A percentile compares a stretch with the other conserved stretches of the same genome.
Conservation (phyloP, 2,329 filamentous ascomycete species). For the Thermothelomyces thermophilus region DNA sequence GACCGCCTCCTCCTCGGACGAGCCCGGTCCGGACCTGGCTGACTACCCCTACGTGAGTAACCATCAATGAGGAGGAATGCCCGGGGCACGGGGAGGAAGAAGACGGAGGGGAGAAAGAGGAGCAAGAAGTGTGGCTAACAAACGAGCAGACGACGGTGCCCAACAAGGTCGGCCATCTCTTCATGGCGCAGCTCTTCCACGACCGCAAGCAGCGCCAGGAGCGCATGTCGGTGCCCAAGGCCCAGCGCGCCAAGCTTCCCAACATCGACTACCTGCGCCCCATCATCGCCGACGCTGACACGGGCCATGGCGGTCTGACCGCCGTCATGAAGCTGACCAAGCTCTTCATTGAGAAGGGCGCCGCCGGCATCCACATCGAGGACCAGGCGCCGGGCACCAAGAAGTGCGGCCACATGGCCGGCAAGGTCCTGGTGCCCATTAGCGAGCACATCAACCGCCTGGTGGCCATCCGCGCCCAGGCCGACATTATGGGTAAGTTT, state of each 20-base stretch:
- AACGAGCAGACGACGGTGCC: constrained; percentile 93
- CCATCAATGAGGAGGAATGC: too few species aligned
- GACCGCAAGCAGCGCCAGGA: constrained; percentile 98
- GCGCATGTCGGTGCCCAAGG: constrained; percentile 68
- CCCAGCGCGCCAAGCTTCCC: constrained; percentile 62
- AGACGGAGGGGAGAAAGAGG: neutral
- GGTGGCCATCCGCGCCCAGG: constrained; percentile 92
- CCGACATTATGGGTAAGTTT: constrained; percentile 84
- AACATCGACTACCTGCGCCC: constrained; percentile 93
- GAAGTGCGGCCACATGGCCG: constrained; percentile 99
- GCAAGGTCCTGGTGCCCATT: constrained; percentile 94
- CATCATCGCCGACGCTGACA: constrained; percentile 95
- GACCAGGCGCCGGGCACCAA: constrained; percentile 97
- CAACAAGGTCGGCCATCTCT: constrained; percentile 95
- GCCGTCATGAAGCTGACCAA: constrained; percentile 99
- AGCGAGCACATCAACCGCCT: constrained; percentile 97
- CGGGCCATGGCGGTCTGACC: constrained; percentile 93
- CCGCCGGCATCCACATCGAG: constrained; percentile 96
- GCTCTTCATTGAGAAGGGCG: constrained; percentile 92
- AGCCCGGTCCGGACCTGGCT: constrained; percentile 94
- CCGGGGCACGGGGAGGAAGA: too few species aligned
- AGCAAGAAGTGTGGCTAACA: neutral
- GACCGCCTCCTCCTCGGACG: constrained; percentile 88
- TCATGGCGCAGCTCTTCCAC: constrained; percentile 98
- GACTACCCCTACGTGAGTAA: constrained; percentile 82